Conservation (phyloP, 441 rosid species). For the Hura crepitans region DNA sequence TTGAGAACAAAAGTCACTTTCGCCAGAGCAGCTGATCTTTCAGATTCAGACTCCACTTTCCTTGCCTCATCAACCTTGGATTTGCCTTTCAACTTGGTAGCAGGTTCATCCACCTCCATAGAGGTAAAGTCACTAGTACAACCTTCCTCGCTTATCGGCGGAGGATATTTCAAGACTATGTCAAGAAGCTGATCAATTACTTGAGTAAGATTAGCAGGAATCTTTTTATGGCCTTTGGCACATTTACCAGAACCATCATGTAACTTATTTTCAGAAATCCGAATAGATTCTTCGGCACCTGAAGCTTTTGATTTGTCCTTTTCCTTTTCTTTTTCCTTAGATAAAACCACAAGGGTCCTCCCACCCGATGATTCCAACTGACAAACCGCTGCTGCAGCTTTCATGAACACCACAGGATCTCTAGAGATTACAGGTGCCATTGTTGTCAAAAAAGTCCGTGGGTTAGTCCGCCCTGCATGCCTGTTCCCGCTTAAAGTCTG, state of each 20-base stretch:
- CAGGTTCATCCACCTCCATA: constrained; percentile 90
- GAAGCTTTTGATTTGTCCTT: constrained; percentile 63
- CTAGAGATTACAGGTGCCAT: constrained; percentile 93
- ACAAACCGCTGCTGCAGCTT: constrained; percentile 76
- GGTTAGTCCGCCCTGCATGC: constrained; percentile 65
- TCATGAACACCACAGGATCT: constrained; percentile 87
- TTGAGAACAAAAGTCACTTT: constrained; percentile 87
- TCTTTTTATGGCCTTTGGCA: constrained; percentile 72
- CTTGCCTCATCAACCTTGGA: constrained; percentile 71
- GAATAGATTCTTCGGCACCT: constrained; percentile 68
- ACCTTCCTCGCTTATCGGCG: constrained; percentile 52
- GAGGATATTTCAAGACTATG: constrained; percentile 67
- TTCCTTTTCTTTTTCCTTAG: constrained; percentile 76
- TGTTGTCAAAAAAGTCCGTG: constrained; percentile 69
- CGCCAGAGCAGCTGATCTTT: constrained; percentile 84
- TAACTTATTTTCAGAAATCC: constrained; percentile 64
- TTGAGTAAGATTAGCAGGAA: constrained; percentile 77
- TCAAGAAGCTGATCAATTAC: constrained; percentile 98
- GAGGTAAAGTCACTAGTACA: constrained; percentile 37
- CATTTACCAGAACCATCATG: constrained; percentile 77
- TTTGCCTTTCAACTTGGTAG: constrained; percentile 83
- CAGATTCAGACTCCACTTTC: constrained; percentile 59
- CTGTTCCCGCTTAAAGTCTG: constrained; percentile 74
- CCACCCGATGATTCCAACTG: constrained; percentile 92
- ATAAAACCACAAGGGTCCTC: constrained; percentile 66